Percentiles rank a stretch among this genome's conserved stretches.
Evolutionary conservation across 2,329 filamentous ascomycete genomes (phyloP).

Genomic region (Fusarium foetens): DNA sequence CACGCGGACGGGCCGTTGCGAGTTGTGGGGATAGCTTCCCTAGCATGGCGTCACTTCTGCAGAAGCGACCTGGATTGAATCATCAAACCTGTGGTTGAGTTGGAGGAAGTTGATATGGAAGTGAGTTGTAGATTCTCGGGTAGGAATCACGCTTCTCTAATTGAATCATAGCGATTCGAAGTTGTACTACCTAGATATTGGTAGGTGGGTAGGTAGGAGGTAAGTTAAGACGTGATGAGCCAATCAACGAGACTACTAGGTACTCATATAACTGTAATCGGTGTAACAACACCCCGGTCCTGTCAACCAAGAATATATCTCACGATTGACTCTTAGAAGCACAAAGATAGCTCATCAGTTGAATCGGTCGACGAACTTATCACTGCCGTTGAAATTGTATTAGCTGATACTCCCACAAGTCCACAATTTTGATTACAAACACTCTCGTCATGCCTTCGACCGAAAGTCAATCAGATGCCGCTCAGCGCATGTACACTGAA

Average conservation of each 20-base stretch:
- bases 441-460: conserved; percentile 2
- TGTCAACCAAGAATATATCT: not conserved
- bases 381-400: not conserved
- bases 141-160: not conserved
- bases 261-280: not conserved
- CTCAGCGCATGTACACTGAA: conserved; percentile 47
- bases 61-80: not conserved
- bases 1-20: conserved; percentile 22
- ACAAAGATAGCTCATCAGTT: not conserved
- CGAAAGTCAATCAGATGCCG: conserved; percentile 21
- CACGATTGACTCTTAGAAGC: not conserved
- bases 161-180: not conserved
- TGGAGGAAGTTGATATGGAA: not conserved
- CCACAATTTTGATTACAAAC: not conserved
- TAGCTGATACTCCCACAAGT: not conserved
- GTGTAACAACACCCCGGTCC: not conserved
- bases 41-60: not conserved
- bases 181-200: not conserved
- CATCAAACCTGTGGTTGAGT: not conserved
- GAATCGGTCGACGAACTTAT: not conserved
- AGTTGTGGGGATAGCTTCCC: conserved; percentile 5
- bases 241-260: conserved; percentile 2
- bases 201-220: too few species aligned
- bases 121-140: not conserved
- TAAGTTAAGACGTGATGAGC: not conserved